Conservation (phyloP, 164 flowering plant genomes). For the Warburgia ugandensis region DNA sequence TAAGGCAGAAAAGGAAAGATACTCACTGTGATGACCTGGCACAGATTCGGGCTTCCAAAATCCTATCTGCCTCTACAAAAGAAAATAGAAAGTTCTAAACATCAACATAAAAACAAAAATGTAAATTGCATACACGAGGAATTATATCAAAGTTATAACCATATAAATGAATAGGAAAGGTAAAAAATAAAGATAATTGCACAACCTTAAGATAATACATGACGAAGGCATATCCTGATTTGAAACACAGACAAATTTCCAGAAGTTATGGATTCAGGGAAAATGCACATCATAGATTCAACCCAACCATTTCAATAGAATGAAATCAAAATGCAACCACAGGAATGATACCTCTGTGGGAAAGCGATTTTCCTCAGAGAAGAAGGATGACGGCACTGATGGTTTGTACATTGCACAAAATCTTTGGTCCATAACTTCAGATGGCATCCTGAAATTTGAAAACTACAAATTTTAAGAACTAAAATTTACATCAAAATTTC, state of each 20-base stretch:
- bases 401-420: constrained; percentile 25
- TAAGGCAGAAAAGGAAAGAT: no score
- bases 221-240: no score
- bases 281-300: no score
- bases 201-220: no score
- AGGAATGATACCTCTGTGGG: constrained; percentile 43
- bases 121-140: no score
- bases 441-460: constrained; percentile 29
- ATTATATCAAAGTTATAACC: no score
- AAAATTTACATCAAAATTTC: no score
- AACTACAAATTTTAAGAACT: not conserved
- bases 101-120: not conserved
- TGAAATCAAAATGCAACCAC: no score
- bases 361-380: constrained; percentile 31
- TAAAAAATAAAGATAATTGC: no score
- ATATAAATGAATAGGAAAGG: no score
- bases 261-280: no score
- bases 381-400: constrained; percentile 27
- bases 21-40: constrained; percentile 31
- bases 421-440: constrained; percentile 36
- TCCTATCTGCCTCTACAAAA: constrained; percentile 52
- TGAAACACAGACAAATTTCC: no score
- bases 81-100: not conserved
- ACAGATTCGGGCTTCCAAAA: constrained; percentile 44
- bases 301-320: not conserved